Base-by-base conservation (phyloP, 208 protist species). In the Paratrypanosoma confusum region DNA sequence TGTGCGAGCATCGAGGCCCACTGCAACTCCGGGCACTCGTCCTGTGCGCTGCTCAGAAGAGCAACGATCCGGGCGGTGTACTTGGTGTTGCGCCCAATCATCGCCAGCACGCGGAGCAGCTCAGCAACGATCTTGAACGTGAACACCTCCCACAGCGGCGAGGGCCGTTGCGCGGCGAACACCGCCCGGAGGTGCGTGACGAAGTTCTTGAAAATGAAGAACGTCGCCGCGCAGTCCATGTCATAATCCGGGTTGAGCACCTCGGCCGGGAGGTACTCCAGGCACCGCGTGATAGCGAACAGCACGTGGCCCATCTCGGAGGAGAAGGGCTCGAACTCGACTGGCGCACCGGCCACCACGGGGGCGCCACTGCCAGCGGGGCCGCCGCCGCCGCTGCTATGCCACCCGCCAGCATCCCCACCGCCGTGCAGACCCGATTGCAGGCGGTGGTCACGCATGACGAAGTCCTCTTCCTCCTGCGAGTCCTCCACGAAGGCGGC, bases 191-290 rank as follows among this genome's bases (percentile, higher is more conserved):
- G 52, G 54, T 92, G 83, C 50, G 59, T 68, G 20, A 81, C 61
- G 37, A 71, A 85, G 47, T 92, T 92, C 24, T 64, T 50, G 50
- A 88, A 86, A 33, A 85, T 76, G 49, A 92, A 92, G 46, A 81
- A 89, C 11, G 83, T 89, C 10, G 72, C 73, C 7, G 83, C 76
- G 52, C 79, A 89, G 39, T 92, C 77, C 10, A 46, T 27, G 44
- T 89, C 77, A 17, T 80, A 52, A 54, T 92, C 83, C 24, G 83
- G 67, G 41, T 81, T 72, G 13, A 92, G 55, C 28, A 86, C 78
- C 27, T 74, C 56, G 6, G 75, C 61, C 6, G 75, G 74, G 13
- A 91, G 52, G 40, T 91, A 64, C 48, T 78, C 65, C 14, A 91
- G 69, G 28, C 78, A 88, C 16, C 65, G 57, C 3, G 68, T 59